Conservation (phyloP, 176 grass and related monocot genomes). For the Secale cereale region DNA sequence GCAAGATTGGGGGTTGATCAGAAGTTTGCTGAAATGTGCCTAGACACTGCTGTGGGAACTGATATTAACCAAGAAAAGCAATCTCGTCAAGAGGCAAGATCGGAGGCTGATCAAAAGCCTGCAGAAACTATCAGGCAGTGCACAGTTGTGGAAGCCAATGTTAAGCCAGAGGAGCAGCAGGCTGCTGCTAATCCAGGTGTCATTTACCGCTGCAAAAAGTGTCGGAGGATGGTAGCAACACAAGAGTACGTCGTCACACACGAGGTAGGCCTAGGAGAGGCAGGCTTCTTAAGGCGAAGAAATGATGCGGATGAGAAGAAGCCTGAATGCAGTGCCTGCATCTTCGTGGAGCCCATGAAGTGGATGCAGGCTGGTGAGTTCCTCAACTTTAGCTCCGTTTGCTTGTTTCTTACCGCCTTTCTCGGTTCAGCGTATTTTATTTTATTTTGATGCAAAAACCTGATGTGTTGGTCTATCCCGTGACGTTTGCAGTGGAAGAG, state of each 20-base stretch:
- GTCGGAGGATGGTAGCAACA: constrained; percentile 71
- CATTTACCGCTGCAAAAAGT: constrained; percentile 76
- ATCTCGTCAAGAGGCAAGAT: background rate
- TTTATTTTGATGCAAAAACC: background rate
- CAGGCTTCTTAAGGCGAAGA: constrained; percentile 47
- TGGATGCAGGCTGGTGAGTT: constrained; percentile 81
- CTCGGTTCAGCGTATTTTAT: background rate
- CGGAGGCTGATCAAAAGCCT: background rate
- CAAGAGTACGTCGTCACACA: constrained; percentile 63
- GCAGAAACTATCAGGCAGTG: constrained; percentile 15
- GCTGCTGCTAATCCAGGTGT: constrained; percentile 38
- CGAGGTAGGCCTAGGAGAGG: constrained; percentile 54
- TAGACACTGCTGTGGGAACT: background rate
- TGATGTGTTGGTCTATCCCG: background rate
- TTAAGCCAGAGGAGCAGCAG: constrained; percentile 27
- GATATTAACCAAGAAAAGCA: constrained; percentile 6
- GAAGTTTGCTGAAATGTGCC: constrained; percentile 22
- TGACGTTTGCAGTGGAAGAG: constrained; percentile 56
- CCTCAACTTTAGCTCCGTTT: background rate
- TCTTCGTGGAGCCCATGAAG: constrained; percentile 91
- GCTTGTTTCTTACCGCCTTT: background rate
- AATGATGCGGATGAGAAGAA: constrained; percentile 27
- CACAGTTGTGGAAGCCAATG: constrained; percentile 19
- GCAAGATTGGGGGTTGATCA: background rate
- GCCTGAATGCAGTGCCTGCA: constrained; percentile 51